These are phyloP conservation scores for Phyllostachys edulis DNA, from an alignment of 176 grass and related monocot species.

Conservation along the genomic window DNA sequence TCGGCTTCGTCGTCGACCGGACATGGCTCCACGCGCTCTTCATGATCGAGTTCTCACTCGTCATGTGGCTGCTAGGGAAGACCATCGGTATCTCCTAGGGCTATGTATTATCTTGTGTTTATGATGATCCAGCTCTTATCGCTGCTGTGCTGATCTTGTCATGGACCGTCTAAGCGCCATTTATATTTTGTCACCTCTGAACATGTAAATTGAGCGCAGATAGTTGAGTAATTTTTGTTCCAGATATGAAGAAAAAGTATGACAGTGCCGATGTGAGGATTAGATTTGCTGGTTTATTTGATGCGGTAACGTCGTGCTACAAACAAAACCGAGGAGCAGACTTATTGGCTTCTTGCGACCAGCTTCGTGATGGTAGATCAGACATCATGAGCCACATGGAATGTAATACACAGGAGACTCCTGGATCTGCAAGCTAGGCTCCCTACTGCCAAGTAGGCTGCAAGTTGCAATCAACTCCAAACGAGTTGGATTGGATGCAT, in stretches of 20 bases:
- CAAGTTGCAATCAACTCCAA: not conserved
- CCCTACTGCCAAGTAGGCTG: not conserved
- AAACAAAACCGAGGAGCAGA: not conserved
- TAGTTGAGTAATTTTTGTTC: not conserved
- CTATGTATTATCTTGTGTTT: not conserved
- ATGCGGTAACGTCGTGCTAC: not conserved
- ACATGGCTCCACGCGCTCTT: slow-evolving; percentile 88
- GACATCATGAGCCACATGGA: not conserved
- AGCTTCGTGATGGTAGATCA: not conserved
- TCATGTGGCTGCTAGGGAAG: slow-evolving; percentile 94
- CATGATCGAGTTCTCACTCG: slow-evolving; percentile 78
- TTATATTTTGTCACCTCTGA: slow-evolving; percentile 6
- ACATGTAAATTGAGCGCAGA: not conserved
- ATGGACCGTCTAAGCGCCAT: not conserved
- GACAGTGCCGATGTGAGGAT: not conserved
- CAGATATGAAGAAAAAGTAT: not conserved
- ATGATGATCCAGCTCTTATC: slow-evolving; percentile 13
- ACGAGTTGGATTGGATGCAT: not conserved
- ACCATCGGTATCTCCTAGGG: slow-evolving; percentile 62
- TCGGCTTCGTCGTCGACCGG: slow-evolving; percentile 79
- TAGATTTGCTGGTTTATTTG: not conserved
- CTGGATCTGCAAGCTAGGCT: not conserved
- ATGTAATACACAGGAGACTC: not conserved
- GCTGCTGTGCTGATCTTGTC: not conserved
- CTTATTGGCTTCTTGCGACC: slow-evolving; percentile 1